Conservation (phyloP, 257 asterid species). For the Oldenlandia corymbosa region DNA sequence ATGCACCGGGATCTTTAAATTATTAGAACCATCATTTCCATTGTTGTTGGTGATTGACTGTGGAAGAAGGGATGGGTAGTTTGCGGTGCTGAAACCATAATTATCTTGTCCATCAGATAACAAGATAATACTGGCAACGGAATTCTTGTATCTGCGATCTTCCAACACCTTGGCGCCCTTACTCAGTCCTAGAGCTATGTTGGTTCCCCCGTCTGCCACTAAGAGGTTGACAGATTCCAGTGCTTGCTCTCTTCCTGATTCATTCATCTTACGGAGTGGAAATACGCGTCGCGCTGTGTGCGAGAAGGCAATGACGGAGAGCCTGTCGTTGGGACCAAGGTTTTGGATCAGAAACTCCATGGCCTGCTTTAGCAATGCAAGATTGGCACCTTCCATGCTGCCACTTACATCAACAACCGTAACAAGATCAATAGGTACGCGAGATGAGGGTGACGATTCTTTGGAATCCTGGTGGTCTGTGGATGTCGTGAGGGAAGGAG, state of each 20-base stretch:
- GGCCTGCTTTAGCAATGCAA: slow-evolving; percentile 85
- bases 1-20: slow-evolving; percentile 77
- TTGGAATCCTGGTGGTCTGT: slow-evolving; percentile 29
- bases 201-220: slow-evolving; percentile 93
- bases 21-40: too few species aligned
- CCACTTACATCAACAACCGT: slow-evolving; percentile 97
- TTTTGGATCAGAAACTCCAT: slow-evolving; percentile 98
- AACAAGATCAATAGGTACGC: slow-evolving; percentile 94
- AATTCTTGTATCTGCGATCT: slow-evolving; percentile 68
- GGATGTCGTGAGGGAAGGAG: slow-evolving; percentile 68
- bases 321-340: slow-evolving; percentile 83
- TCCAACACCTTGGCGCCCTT: slow-evolving; percentile 91
- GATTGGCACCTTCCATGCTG: slow-evolving; percentile 99
- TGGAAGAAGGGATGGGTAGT: slow-evolving; percentile 73
- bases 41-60: slow-evolving; percentile 48
- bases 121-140: slow-evolving; percentile 80
- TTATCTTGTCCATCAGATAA: slow-evolving; percentile 97
- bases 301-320: slow-evolving; percentile 91
- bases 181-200: slow-evolving; percentile 91
- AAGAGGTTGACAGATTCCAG: slow-evolving; percentile 75
- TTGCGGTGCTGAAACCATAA: slow-evolving; percentile 52
- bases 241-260: slow-evolving; percentile 83
- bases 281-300: slow-evolving; percentile 92
- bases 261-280: slow-evolving; percentile 85
- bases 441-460: slow-evolving; percentile 41